Percentiles rank a stretch among this genome's conserved stretches.
Evolutionary conservation across 257 asterid species (phyloP).

Genomic region (Petunia axillaris): DNA sequence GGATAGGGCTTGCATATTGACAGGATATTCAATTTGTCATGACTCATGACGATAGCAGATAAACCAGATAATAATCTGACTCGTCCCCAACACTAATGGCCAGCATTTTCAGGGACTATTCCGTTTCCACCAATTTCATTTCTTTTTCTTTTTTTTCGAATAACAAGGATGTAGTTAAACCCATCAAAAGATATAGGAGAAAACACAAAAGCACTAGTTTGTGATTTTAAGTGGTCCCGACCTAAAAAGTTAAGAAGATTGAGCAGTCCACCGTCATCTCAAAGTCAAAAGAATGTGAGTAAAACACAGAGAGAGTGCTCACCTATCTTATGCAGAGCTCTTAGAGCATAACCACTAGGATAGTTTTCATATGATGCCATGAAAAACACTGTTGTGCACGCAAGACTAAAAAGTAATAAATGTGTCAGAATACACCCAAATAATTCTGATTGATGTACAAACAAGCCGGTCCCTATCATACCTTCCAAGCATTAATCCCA

Average conservation of each 20-base stretch:
- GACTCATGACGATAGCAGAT: not conserved
- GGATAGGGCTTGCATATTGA: not conserved
- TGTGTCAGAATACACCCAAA: conserved; percentile 37
- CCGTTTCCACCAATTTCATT: not conserved
- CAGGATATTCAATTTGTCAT: conserved; percentile 14
- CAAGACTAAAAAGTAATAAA: conserved; percentile 73
- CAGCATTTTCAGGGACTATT: not conserved
- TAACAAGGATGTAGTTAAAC: not conserved
- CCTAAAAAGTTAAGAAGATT: not conserved
- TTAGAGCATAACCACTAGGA: conserved; percentile 87
- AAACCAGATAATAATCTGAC: conserved; percentile 15
- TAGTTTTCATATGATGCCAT: conserved; percentile 93
- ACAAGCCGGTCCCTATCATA: conserved; percentile 31
- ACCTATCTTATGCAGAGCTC: conserved; percentile 75
- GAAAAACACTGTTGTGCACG: conserved; percentile 67
- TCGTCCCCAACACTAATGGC: not conserved
- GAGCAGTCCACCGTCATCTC: conserved; percentile 14
- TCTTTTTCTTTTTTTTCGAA: not conserved
- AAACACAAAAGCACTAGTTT: not conserved
- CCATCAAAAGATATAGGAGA: not conserved
- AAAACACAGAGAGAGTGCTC: conserved; percentile 39
- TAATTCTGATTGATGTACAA: conserved; percentile 16
- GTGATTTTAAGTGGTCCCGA: conserved; percentile 5
- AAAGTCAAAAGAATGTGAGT: conserved; percentile 4
- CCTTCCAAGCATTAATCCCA: conserved; percentile 81